A percentile compares a stretch with the other conserved stretches of the same genome.
phyloP scores from a whole-genome alignment of 179 eudicot species.

The Silene coronaria region DNA sequence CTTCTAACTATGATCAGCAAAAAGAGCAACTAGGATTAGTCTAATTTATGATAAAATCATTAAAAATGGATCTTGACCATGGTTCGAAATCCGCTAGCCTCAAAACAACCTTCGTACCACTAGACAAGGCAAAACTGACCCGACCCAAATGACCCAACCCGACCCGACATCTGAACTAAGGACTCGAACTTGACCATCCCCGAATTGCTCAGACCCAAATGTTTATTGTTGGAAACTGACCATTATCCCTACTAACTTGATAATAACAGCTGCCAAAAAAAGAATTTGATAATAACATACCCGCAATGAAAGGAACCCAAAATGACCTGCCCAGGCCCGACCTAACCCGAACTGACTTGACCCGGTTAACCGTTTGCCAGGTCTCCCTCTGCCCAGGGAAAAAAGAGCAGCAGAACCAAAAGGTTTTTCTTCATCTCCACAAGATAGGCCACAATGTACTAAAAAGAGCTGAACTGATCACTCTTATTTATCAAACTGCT shows the following conservation, averaged over 20 bases:
- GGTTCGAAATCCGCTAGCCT: no score
- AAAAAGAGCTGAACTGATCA: neutral
- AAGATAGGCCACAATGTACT: neutral
- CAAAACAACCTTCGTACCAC: neutral
- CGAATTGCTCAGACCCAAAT: neutral
- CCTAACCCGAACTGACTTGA: no score
- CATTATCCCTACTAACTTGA: neutral
- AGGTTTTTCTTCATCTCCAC: no score
- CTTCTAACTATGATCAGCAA: neutral
- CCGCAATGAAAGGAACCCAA: no score
- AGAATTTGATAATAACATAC: no score
- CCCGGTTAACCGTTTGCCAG: no score
- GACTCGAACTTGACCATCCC: neutral
- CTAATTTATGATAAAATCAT: neutral
- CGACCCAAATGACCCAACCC: neutral
- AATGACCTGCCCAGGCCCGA: no score
- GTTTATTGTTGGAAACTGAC: neutral
- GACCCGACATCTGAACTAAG: neutral
- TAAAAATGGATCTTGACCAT: neutral
- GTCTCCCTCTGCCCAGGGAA: no score
- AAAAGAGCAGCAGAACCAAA: no score
- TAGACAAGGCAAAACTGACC: no score
- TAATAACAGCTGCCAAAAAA: no score
- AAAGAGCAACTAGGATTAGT: neutral
- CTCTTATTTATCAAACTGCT: conserved; percentile 21